Percentiles rank a stretch among this genome's conserved stretches.
These are phyloP conservation scores for Boletus coccyginus DNA, from an alignment of 768 basidiomycete genomes.

Conservation along the genomic window DNA sequence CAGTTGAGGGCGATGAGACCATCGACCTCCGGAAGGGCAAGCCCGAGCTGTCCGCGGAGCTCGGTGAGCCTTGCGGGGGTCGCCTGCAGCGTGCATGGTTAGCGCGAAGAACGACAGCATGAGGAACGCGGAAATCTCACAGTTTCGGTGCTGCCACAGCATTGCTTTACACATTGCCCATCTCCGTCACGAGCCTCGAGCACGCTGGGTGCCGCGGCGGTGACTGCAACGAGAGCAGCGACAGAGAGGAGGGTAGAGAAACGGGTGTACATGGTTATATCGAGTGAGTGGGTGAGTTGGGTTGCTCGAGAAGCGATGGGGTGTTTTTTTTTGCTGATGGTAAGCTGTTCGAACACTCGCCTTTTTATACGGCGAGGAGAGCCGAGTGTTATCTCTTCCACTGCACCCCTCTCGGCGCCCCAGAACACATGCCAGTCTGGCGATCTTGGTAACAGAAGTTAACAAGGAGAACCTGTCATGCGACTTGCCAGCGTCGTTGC, in stretches of 20 bases:
- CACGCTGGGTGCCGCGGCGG: conserved; percentile 3
- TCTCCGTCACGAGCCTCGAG: not conserved
- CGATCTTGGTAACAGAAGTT: not conserved
- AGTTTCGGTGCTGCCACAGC: conserved; percentile 6
- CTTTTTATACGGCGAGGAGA: conserved; percentile 8
- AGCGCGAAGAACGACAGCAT: not conserved
- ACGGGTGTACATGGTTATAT: conserved; percentile 5
- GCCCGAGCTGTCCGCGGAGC: not conserved
- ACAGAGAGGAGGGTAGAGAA: conserved; percentile 6
- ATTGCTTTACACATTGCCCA: conserved; percentile 6
- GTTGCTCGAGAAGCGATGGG: not conserved
- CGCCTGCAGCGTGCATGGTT: not conserved
- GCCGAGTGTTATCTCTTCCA: not conserved
- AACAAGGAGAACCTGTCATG: not conserved
- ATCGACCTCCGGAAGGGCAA: not conserved
- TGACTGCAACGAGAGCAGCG: conserved; percentile 6
- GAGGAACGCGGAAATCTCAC: not conserved
- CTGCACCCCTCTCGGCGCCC: not conserved
- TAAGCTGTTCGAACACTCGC: not conserved
- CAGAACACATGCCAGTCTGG: not conserved
- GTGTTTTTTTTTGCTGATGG: not conserved
- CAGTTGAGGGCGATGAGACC: conserved; percentile 11
- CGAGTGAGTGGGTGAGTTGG: not conserved
- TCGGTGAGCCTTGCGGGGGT: not conserved
- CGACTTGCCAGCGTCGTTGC: not conserved